A percentile compares a stretch with the other conserved stretches of the same genome.
phyloP scores from a whole-genome alignment of 2,329 filamentous ascomycete species.

The Diaporthe sp. region DNA sequence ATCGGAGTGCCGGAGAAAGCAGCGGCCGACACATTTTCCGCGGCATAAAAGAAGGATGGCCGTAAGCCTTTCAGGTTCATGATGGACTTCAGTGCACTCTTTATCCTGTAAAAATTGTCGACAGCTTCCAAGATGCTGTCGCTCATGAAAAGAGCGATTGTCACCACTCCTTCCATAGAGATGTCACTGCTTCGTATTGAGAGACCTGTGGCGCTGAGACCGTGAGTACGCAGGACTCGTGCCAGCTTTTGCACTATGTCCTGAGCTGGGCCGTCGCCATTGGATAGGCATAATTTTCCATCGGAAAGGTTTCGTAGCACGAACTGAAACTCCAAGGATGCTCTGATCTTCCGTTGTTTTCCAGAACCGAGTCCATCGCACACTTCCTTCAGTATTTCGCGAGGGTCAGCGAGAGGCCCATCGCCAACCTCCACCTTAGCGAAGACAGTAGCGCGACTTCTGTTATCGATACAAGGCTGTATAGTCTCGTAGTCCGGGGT shows the following conservation, averaged over 20 bases:
- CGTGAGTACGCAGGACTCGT: not conserved
- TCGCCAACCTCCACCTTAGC: not conserved
- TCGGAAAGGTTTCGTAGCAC: not conserved
- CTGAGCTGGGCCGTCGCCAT: too few species aligned
- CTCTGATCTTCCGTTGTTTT: not conserved
- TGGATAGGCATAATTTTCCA: not conserved
- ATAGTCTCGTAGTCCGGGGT: not conserved
- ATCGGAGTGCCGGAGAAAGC: not conserved
- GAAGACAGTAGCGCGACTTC: not conserved
- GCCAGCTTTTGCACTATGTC: not conserved
- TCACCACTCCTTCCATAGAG: not conserved
- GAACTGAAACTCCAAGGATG: slow-evolving; percentile 7
- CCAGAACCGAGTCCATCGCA: not conserved
- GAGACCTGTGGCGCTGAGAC: not conserved
- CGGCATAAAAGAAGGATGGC: not conserved
- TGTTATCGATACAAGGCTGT: not conserved
- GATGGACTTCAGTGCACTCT: not conserved
- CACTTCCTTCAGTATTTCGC: not conserved
- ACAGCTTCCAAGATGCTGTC: not conserved
- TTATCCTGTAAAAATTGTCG: not conserved
- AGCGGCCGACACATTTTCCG: not conserved
- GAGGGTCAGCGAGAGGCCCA: not conserved
- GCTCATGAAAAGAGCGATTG: not conserved
- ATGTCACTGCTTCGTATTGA: not conserved
- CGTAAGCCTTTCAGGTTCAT: not conserved